Evolutionary conservation across 805 yeast species (phyloP), one percentile per base, ranked within the genome.

Genomic region (Teunomyces barrocoloradensis): DNA sequence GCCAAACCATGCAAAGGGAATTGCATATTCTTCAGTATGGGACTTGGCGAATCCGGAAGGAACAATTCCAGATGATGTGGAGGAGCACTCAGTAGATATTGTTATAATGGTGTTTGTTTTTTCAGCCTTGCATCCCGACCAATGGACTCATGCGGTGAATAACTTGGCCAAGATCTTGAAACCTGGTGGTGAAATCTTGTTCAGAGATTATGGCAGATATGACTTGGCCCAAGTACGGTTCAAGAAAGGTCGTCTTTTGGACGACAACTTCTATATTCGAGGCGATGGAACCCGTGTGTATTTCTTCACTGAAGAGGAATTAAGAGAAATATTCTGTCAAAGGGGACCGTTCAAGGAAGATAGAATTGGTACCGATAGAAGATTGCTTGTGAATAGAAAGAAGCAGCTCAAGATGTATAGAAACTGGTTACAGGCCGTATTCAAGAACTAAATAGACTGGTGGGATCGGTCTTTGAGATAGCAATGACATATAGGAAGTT

Each of bases 271-370:
- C 61, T 94, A 94, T 66, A 89, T 91, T 33, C 81, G 99, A 60
- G 99, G 99, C 33, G 99, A 94, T 64, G 99, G 99, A 42, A 94
- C 99, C 0, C 77, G 99, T 56, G 99, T 94, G 10, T 94, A 94
- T 65, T 94, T 94, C 71, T 94, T 94, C 72, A 89, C 96, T 2
- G 98, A 92, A 63, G 96, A 92, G 49, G 97, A 94, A 68, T 67
- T 92, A 48, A 74, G 87, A 51, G 71, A 78, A 39, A 87, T 92
- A 3, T 94, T 92, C 63, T 60, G 69, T 42, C 44, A 43, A 6
- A 60, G 66, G 23, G 72, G 75, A 5, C 73, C 73, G 15, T 89
- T 92, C 59, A 64, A 60, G n/a, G 92, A 87, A 53, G 78, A 73
- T 34, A 85, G 79, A 62, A 85, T 94, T 35, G 98, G 88, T 1